Evolutionary conservation across 441 rosid genomes (phyloP), one percentile per base, ranked within the genome.

Genomic region (Gossypium davidsonii): DNA sequence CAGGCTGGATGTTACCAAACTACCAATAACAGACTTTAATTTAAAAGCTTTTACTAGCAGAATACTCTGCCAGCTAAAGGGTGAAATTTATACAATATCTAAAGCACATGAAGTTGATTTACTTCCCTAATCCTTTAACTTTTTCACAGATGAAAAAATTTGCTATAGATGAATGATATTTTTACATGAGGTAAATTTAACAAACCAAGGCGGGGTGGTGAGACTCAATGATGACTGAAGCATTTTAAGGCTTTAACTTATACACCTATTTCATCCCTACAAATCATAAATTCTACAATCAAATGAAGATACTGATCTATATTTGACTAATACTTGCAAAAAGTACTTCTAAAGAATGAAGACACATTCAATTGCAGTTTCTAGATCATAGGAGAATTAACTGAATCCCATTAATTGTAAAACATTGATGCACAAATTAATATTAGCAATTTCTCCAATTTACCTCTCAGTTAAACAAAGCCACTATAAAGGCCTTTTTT

Each of bases 1-100:
- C 48, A 52, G 60, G 60, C n/a, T 68, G n/a, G 71, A 9, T 51
- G 48, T 52, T 52, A 68, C 57, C 21, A 26, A 51, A 68, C 28
- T 10, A 68, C 72, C 46, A 51, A 68, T 52, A 55, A 51, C 25
- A 17, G 10, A 23, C 46, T 28, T 67, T 51, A 51, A 51, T 49
- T 46, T 51, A 67, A 51, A 67, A 28, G 46, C 60, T 51, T 68
- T 51, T 68, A 68, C 59, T 14, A 68, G 48, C 4, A 4, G 49
- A 49, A n/a, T 34, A 26, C n/a, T 46, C 56, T 4, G 48, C 49
- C 39, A 10, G 3, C 39, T 67, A n/a, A 25, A 48, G 14, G 39
- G 21, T 48, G 28, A 8, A 67, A 25, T 48, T 42, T 48, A 48
- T 48, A 48, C 28, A 3, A 48, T 9, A 67, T 25, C 23, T 7